Percentiles rank a stretch among this genome's conserved stretches.
These are phyloP conservation scores for Coelastrella sp. DNA, from an alignment of 139 green algal genomes.

Conservation along the genomic window DNA sequence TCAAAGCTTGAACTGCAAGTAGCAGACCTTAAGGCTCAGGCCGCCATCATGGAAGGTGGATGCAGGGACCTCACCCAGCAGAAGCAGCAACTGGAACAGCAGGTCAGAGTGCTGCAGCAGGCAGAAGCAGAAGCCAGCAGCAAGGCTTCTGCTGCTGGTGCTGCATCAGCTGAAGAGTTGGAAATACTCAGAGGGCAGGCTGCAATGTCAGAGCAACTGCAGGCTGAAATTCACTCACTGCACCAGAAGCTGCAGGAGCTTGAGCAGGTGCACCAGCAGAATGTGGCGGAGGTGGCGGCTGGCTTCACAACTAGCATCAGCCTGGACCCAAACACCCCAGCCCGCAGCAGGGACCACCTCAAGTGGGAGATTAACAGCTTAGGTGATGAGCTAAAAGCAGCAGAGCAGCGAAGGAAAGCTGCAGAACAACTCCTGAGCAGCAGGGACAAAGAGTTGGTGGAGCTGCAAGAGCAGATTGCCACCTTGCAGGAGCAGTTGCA, in stretches of 20 bases:
- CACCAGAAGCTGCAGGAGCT: conserved; percentile 9
- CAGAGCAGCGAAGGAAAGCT: conserved; percentile 39
- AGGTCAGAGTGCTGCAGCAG: neutral
- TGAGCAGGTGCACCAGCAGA: neutral
- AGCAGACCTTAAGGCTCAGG: neutral
- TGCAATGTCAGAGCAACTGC: conserved; percentile 24
- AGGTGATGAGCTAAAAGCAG: conserved; percentile 17
- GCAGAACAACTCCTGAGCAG: conserved; percentile 31
- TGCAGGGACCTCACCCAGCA: neutral
- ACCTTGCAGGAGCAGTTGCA: conserved; percentile 26
- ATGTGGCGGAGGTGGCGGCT: neutral
- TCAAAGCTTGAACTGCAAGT: neutral
- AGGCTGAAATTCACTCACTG: conserved; percentile 21
- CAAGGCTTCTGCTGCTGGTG: neutral
- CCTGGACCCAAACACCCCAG: conserved; percentile 38
- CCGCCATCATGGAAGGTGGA: neutral
- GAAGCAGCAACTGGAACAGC: conserved; percentile 34
- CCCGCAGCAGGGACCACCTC: conserved; percentile 46
- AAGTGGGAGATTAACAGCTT: conserved; percentile 48
- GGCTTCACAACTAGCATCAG: conserved; percentile 1
- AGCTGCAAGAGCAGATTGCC: conserved; percentile 40
- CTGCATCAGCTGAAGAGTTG: neutral
- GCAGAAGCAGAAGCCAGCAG: neutral
- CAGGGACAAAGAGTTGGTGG: neutral
- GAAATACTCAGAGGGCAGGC: neutral